Base-by-base conservation (phyloP, 208 protist genomes). In the Trypanosomatidae sp. region DNA sequence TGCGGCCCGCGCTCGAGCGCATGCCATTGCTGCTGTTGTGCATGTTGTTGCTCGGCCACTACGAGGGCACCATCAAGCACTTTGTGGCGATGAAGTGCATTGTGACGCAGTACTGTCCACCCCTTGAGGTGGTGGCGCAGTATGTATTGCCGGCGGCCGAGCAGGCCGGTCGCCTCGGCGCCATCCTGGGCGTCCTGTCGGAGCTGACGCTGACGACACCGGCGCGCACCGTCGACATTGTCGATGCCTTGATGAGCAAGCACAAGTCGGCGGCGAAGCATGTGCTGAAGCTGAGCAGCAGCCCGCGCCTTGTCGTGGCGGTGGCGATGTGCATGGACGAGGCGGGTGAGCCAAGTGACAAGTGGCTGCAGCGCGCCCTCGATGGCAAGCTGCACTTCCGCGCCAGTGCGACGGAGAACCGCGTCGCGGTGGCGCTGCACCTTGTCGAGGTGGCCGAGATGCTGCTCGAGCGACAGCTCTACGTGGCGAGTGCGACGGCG, bases 311-410 rank as follows among this genome's bases (percentile, higher is more conserved):
- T 26, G 74, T 86, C n/a, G 80, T 84, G 11, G 80, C 73, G 6
- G 63, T 88, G 27, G 79, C 77, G n/a, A 88, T 89, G 68, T 90
- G 85, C 67, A 85, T 87, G 71, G 71, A 86, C 30, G 85, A 89
- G 41, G 66, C 60, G 3, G 62, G 63, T n/a, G 76, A 93, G 48
- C 44, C 61, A 16, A 72, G 69, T 44, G 77, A 93, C 41, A 70
- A 78, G 46, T 90, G 80, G 80, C 68, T 93, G 44, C 74, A 84
- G 43, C 60, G 59, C 16, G 77, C 85, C 16, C 61, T 93, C 23
- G 75, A 88, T 30, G 80, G 80, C 33, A 83, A 84, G 48, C 61
- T 85, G 44, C 77, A 82, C 49, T 83, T 82, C 49, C 77, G 85
- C 38, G 64, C 80, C 6, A 76, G 69, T 56, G 54, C 71, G 16